Base-by-base conservation (phyloP, 192 early-diverging fungal genomes). In the Funneliformis geosporum region DNA sequence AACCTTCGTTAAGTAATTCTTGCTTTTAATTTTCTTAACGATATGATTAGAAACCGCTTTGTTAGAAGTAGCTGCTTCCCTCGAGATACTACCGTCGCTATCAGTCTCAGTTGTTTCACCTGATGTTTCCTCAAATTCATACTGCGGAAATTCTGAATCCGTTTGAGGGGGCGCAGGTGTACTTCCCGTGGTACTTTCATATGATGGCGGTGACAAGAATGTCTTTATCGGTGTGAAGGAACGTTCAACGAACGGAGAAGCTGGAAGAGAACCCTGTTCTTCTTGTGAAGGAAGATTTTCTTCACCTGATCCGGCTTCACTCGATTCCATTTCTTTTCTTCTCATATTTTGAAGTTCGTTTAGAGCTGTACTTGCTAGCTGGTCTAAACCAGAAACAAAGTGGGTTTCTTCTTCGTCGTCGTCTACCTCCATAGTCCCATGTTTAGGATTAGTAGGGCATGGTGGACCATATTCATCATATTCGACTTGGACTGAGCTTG, bases 141-240 rank as follows among this genome's bases (percentile, higher is more conserved):
- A 66, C 33, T 66, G 64, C 18, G n/a, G 64, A 27, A 66, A 66
- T 23, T 66, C 64, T 4, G 64, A 66, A 16, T 66, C 64, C 11
- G 64, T 66, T 66, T 66, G 64, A 33, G 64, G 64, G 2, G 64
- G 64, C 14, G 64, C 64, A 5, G 64, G 64, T 6, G 64, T 66
- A 12, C 64, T 66, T 66, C 64, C 67, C 8, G 67, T 69, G 5
- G 67, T 69, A 42, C 67, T 42, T 69, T 69, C 67, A 42, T 69
- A 69, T 69, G 67, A 69, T 39, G 39, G 12, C 27, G 67, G 67
- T 23, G 67, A 69, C 16, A 69, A 4, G 6, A 69, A 8, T 39
- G 28, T 42, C 21, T 69, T 69, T 21, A 69, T 42, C 1, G 67
- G 39, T 23, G 39, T 43, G 7, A 55, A 55, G 5, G 50, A 55